Evolutionary conservation across 2,329 filamentous ascomycete genomes (phyloP).

Genomic region (Colletotrichum gloeosporioides): DNA sequence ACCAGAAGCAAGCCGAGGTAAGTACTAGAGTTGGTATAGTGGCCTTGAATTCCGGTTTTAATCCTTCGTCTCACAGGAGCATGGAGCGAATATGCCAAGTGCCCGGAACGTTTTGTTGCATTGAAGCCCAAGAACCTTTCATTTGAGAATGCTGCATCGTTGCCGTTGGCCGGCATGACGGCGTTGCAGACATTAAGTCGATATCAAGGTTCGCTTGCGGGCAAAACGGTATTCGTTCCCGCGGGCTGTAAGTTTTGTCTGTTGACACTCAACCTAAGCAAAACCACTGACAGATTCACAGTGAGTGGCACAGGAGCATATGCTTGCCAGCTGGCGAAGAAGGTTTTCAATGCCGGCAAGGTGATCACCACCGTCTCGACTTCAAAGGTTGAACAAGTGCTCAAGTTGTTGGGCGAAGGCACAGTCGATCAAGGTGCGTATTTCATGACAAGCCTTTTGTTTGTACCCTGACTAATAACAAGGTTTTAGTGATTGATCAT

Average conservation of each 20-base stretch:
- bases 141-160: background rate
- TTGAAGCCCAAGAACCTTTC: background rate
- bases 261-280: background rate
- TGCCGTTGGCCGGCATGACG: background rate
- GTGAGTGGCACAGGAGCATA: background rate
- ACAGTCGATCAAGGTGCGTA: background rate
- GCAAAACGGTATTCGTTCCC: background rate
- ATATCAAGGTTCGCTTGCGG: background rate
- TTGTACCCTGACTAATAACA: background rate
- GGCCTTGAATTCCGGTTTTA: fast-evolving
- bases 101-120: background rate
- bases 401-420: background rate
- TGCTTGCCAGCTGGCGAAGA: background rate
- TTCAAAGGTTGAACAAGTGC: background rate
- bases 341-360: background rate
- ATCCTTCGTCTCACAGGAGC: background rate
- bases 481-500: background rate
- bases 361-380: background rate
- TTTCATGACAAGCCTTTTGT: background rate
- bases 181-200: background rate
- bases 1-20: background rate
- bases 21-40: fast-evolving
- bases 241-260: background rate
- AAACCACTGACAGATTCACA: background rate
- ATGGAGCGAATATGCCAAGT: background rate